phyloP scores from a whole-genome alignment of 352 stramenopile genomes.

The Lagenidium giganteum region DNA sequence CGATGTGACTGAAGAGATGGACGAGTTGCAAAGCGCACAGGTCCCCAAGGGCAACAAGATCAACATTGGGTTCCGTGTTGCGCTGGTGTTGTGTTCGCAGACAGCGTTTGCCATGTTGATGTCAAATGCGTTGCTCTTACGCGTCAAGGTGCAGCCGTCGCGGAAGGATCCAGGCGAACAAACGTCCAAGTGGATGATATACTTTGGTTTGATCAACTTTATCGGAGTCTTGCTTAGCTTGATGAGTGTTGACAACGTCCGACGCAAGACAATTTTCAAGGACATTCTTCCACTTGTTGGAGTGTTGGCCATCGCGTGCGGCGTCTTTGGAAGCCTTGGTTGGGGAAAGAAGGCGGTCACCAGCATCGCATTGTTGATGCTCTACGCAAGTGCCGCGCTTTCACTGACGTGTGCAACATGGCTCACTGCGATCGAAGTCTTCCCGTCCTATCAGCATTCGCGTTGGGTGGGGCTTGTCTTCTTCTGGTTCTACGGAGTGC shows the following conservation, averaged over 20 bases:
- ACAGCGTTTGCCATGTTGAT: slow-evolving; percentile 61
- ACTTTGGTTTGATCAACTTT: slow-evolving; percentile 76
- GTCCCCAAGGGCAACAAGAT: slow-evolving; percentile 53
- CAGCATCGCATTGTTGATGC: slow-evolving; percentile 45
- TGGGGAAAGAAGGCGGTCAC: slow-evolving; percentile 38
- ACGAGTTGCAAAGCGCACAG: slow-evolving; percentile 57
- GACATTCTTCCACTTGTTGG: slow-evolving; percentile 76
- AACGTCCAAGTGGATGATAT: slow-evolving; percentile 75
- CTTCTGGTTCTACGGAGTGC: slow-evolving; percentile 64
- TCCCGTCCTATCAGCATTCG: slow-evolving; percentile 69
- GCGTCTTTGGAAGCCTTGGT: slow-evolving; percentile 42
- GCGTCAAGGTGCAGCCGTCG: slow-evolving; percentile 54
- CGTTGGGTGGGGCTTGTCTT: slow-evolving; percentile 78
- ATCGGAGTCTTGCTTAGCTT: slow-evolving; percentile 59
- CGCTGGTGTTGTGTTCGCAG: slow-evolving; percentile 56
- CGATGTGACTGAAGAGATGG: slow-evolving; percentile 73
- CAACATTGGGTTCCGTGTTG: slow-evolving; percentile 71
- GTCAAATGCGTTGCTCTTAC: slow-evolving; percentile 61
- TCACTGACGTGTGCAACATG: slow-evolving; percentile 73
- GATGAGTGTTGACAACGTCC: slow-evolving; percentile 77
- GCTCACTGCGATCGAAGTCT: slow-evolving; percentile 81
- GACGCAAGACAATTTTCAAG: slow-evolving; percentile 87
- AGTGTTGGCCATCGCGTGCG: slow-evolving; percentile 49
- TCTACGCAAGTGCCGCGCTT: slow-evolving; percentile 61
- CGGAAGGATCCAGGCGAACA: slow-evolving; percentile 33